These are phyloP conservation scores for Phytopythium delawarense DNA, from an alignment of 352 stramenopile species.

Conservation along the genomic window DNA sequence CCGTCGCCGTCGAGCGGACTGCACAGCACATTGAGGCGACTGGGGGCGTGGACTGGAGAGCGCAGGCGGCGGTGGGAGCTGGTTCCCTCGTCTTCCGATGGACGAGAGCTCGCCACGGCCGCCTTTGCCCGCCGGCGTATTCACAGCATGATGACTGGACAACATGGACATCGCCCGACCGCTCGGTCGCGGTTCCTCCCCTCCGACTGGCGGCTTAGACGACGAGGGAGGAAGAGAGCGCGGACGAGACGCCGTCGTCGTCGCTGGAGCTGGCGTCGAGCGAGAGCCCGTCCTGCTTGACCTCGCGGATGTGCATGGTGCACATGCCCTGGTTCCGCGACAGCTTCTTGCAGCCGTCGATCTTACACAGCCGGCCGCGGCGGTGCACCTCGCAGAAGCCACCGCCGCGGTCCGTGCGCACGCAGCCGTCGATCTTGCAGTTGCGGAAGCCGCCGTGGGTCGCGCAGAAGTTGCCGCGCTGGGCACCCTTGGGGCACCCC, in stretches of 20 bases:
- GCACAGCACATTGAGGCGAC: not conserved
- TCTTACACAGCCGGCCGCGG: constrained; percentile 72
- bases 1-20: not conserved
- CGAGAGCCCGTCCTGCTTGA: constrained; percentile 50
- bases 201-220: not conserved
- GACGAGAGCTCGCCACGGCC: constrained; percentile 1
- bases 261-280: constrained; percentile 8
- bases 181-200: not conserved
- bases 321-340: constrained; percentile 86
- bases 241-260: constrained; percentile 6
- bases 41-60: not conserved
- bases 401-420: constrained; percentile 76
- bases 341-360: constrained; percentile 86
- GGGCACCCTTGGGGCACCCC: constrained; percentile 73
- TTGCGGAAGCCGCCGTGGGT: constrained; percentile 85
- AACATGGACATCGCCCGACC: not conserved
- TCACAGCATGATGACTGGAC: not conserved
- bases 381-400: constrained; percentile 86
- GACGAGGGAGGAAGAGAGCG: constrained; percentile 2
- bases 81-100: constrained; percentile 5
- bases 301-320: constrained; percentile 87
- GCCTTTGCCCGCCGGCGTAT: not conserved
- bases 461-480: constrained; percentile 83
- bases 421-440: constrained; percentile 81
- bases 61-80: not conserved